Evolutionary conservation across 805 yeast species (phyloP), one percentile per base, ranked within the genome.

Genomic region (Wickerhamiella vanderwaltii): DNA sequence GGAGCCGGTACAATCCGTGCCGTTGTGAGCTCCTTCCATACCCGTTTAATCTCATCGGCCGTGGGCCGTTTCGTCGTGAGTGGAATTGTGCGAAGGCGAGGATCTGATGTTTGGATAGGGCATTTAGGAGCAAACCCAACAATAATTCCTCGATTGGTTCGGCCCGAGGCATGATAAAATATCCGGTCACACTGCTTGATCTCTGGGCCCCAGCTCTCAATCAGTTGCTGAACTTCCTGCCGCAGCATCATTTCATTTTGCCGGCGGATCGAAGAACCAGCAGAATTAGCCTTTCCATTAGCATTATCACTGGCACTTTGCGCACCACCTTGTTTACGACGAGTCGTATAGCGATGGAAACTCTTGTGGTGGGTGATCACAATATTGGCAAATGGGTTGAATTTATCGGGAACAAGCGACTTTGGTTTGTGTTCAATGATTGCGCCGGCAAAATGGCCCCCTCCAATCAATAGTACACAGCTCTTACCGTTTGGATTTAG

Each of bases 371-470:
- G 79, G 2, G 86, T 40, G 6, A 87, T 59, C 3, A 51, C 44
- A 30, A 60, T 44, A 43, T 53, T 51, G 12, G 55, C 51, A 37
- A 47, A 38, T 68, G 71, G 15, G 79, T 93, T 13, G 73, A 58
- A 77, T 84, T 64, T n/a, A 71, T 55, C 11, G 71, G 67, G 41
- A 65, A 72, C 25, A 66, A 63, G 30, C 66, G 65, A 46, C 43
- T 65, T 62, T 16, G 51, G 78, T 37, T 66, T 66, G 54, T 87
- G 96, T 1, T 85, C 75, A 6, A 91, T 68, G 32, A 91, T 80
- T 0, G 95, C 95, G 15, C 91, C 98, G 0, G 97, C 95, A 65
- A 91, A 91, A 62, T 91, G 96, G 31, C 98, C 98, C 33, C 97
- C 96, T 12, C 96, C 96, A 41, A 91, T 73, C 95, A 91, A 84